phyloP scores from a whole-genome alignment of 2,329 filamentous ascomycete genomes.

The Xylariomycetidae sp. region DNA sequence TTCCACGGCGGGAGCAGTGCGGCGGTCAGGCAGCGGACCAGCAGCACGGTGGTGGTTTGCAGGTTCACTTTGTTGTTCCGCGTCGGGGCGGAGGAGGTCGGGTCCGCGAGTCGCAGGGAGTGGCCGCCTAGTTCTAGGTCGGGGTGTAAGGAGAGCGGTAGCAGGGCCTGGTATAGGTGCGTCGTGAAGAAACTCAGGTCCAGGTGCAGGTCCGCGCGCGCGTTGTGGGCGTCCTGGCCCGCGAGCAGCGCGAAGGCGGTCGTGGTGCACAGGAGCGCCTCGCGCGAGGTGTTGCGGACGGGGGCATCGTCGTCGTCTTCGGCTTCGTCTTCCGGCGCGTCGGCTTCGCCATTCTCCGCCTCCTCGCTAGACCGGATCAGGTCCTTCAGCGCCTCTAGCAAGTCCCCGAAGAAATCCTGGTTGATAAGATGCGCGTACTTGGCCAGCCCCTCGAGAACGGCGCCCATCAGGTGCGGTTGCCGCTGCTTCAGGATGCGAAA shows the following conservation, averaged over 20 bases:
- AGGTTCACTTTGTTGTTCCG: slow-evolving; percentile 75
- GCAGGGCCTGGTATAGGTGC: slow-evolving; percentile 82
- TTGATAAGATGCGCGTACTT: slow-evolving; percentile 97
- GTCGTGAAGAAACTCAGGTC: slow-evolving; percentile 94
- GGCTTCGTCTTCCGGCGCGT: slow-evolving; percentile 34
- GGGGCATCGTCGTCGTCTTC: slow-evolving; percentile 40
- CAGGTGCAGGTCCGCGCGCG: slow-evolving; percentile 72
- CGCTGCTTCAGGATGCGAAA: slow-evolving; percentile 88
- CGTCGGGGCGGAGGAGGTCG: slow-evolving; percentile 36
- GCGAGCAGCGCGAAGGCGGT: slow-evolving; percentile 95
- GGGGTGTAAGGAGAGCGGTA: slow-evolving; percentile 70
- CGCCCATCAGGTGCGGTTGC: slow-evolving; percentile 84
- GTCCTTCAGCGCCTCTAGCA: slow-evolving; percentile 90
- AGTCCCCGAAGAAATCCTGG: slow-evolving; percentile 95
- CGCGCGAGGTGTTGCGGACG: slow-evolving; percentile 70
- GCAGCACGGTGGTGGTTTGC: slow-evolving; percentile 86
- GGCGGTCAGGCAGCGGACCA: slow-evolving; percentile 78
- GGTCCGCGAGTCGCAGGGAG: slow-evolving; percentile 64
- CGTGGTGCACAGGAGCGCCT: slow-evolving; percentile 87
- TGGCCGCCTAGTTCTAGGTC: slow-evolving; percentile 79
- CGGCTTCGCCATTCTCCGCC: slow-evolving; percentile 38
- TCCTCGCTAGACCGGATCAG: slow-evolving; percentile 72
- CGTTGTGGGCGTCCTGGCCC: slow-evolving; percentile 86
- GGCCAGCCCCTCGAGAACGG: slow-evolving; percentile 85
- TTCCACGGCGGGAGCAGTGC: slow-evolving; percentile 72